Base-by-base conservation (phyloP, 306 rosid genomes). In the Astragalus glycyphyllos region DNA sequence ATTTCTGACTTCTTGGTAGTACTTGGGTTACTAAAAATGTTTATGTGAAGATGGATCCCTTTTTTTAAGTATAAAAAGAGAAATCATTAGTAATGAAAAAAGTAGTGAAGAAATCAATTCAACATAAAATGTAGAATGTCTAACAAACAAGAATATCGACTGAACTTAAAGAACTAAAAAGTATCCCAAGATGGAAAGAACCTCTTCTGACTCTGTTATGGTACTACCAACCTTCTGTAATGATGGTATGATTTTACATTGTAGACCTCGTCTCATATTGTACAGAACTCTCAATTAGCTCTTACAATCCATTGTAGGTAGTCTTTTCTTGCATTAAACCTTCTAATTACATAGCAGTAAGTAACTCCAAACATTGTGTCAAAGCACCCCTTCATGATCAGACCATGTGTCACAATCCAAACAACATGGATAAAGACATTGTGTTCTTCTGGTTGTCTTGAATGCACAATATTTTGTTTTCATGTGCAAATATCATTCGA, bases 191-290 rank as follows among this genome's bases (percentile, higher is more conserved):
- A 71, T 32, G 20, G 20, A 29, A 56, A 57, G 48, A 64, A 45
- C 37, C 64, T 75, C 50, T 31, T 53, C 35, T 51, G 58, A 51
- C 31, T 69, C 59, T 61, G 58, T 6, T 32, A 9, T 48, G 38
- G 34, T 41, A 49, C 51, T 41, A 12, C 57, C 16, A 32, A 46
- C 69, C 51, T 48, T 49, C 26, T 49, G 57, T 49, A 53, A 65
- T 16, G 63, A 70, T 61, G 40, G 65, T 57, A 41, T 75, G 60
- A 41, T 56, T 40, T 69, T 40, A 57, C 17, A 47, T 29, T 57
- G 74, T 45, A 23, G 57, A 49, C 45, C 77, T 32, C 35, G 7
- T 62, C 54, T 12, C 17, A 16, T 77, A 15, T 49, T 57, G 59
- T 51, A 47, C 69, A 76, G 31, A 59, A 58, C 69, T 11, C 48